A percentile compares a stretch with the other conserved stretches of the same genome.
These are phyloP conservation scores for Saccharomyces hybrid DNA, from an alignment of 1,139 yeast species.

Conservation along the genomic window DNA sequence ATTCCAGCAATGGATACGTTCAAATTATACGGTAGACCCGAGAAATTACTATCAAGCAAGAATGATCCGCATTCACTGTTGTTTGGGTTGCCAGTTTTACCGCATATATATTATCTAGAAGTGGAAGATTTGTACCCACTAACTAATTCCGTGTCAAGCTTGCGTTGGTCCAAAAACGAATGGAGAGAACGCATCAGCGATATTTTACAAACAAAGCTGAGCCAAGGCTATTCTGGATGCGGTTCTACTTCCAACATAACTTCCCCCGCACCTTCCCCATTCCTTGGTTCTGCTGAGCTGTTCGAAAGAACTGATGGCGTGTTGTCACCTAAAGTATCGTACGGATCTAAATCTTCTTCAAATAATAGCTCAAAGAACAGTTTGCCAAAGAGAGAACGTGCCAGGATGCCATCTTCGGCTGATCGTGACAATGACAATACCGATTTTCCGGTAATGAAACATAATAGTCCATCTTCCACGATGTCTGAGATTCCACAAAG, in stretches of 20 bases:
- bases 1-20: constrained; percentile 83
- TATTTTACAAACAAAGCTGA: constrained; percentile 55
- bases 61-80: constrained; percentile 68
- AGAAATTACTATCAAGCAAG: constrained; percentile 80
- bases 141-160: constrained; percentile 35
- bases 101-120: constrained; percentile 75
- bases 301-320: constrained; percentile 22
- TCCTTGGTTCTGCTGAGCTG: constrained; percentile 33
- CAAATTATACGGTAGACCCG: constrained; percentile 86
- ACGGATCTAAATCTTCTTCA: constrained; percentile 4
- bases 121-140: constrained; percentile 46
- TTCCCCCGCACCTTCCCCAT: constrained; percentile 49
- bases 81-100: constrained; percentile 88
- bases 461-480: neutral
- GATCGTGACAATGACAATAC: neutral
- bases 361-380: neutral
- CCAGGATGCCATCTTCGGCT: neutral
- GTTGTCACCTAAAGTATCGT: constrained; percentile 9
- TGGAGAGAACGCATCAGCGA: constrained; percentile 66
- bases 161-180: constrained; percentile 55
- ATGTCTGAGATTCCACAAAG: neutral
- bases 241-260: constrained; percentile 59
- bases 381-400: neutral
- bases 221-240: constrained; percentile 76
- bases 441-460: neutral